These are phyloP conservation scores for Colletotrichum zoysiae DNA, from an alignment of 2,329 filamentous ascomycete species.

Conservation along the genomic window DNA sequence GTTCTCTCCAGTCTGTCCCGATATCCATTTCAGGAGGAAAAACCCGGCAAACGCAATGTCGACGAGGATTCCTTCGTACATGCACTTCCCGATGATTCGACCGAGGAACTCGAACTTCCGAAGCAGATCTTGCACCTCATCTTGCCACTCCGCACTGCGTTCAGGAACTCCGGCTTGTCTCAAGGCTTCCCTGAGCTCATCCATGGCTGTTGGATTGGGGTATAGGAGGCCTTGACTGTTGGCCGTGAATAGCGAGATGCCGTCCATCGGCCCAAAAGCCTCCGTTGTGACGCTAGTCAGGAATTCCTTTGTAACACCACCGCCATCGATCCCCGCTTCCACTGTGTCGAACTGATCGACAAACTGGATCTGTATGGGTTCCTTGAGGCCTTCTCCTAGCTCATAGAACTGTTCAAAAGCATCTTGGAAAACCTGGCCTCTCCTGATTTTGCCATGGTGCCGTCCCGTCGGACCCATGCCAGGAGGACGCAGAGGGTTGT, in stretches of 20 bases:
- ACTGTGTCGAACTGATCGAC: conserved; percentile 88
- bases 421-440: conserved; percentile 85
- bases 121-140: conserved; percentile 71
- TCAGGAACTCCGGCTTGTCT: conserved; percentile 65
- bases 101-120: conserved; percentile 91
- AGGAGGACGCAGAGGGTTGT: conserved; percentile 41
- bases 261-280: conserved; percentile 75
- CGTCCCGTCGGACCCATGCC: conserved; percentile 60
- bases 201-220: conserved; percentile 84
- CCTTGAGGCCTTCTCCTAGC: conserved; percentile 86
- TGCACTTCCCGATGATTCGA: conserved; percentile 92
- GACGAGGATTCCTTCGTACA: conserved; percentile 96
- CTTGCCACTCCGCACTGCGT: conserved; percentile 67
- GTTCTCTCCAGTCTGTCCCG: conserved; percentile 71
- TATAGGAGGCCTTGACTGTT: conserved; percentile 91
- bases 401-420: conserved; percentile 86
- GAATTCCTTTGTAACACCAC: conserved; percentile 97
- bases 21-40: conserved; percentile 95
- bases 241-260: conserved; percentile 75
- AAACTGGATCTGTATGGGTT: conserved; percentile 96
- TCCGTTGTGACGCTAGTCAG: conserved; percentile 88
- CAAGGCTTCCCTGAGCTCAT: conserved; percentile 74
- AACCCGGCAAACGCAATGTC: conserved; percentile 95
- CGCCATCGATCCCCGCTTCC: conserved; percentile 96
- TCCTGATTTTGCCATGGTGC: conserved; percentile 84